Conservation (phyloP, 306 rosid species). For the Fragaria ananassa region DNA sequence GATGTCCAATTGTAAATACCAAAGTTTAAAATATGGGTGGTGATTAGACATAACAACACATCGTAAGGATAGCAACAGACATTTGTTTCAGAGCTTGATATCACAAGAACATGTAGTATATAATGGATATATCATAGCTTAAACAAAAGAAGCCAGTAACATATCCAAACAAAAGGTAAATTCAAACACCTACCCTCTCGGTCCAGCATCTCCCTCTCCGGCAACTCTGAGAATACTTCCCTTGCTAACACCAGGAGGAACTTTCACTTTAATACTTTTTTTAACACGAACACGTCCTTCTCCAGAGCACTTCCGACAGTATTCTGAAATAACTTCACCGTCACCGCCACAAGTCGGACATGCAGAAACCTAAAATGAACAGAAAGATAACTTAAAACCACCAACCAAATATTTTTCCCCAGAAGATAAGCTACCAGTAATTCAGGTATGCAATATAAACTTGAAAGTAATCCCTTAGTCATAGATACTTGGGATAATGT, state of each 20-base stretch:
- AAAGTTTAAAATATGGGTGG: background rate
- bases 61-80: background rate
- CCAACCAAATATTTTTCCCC: background rate
- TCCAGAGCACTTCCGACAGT: constrained; percentile 84
- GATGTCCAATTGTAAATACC: background rate
- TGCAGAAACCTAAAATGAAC: constrained; percentile 65
- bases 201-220: constrained; percentile 96
- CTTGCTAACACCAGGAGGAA: constrained; percentile 86
- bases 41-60: background rate
- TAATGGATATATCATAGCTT: background rate
- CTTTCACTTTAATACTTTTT: constrained; percentile 73
- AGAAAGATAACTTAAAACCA: background rate
- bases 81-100: background rate
- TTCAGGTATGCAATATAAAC: background rate
- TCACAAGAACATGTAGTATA: background rate
- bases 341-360: constrained; percentile 93
- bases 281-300: constrained; percentile 78
- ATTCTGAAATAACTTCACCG: constrained; percentile 89
- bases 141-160: background rate
- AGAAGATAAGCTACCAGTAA: background rate
- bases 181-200: constrained; percentile 69
- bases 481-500: background rate
- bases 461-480: background rate
- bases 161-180: constrained; percentile 10
- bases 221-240: constrained; percentile 93